Evolutionary conservation across 1,139 yeast species (phyloP), one percentile per base, ranked within the genome.

Genomic region (Geotrichum carabidarum): DNA sequence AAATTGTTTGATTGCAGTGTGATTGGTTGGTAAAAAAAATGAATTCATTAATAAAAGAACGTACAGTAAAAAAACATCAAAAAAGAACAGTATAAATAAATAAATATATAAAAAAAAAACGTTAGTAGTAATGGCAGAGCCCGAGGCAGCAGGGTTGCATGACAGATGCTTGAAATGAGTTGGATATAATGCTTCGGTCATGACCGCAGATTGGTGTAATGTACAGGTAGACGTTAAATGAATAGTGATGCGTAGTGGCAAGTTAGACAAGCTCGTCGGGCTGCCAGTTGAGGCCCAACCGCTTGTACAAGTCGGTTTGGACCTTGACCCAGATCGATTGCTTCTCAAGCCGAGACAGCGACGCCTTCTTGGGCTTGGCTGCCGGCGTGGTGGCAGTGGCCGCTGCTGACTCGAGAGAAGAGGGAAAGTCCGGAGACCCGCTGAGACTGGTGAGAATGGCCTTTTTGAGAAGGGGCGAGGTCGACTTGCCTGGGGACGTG

Each of bases 211-310:
- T n/a, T n/a, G n/a, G n/a, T n/a, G n/a, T n/a, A n/a, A n/a, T n/a
- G n/a, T n/a, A n/a, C n/a, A n/a, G n/a, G n/a, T n/a, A n/a, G n/a
- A n/a, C n/a, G n/a, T n/a, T n/a, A n/a, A n/a, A n/a, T n/a, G n/a
- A n/a, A n/a, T 32, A 11, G 35, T 8, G 35, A 32, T 8, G 35
- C 35, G 35, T 32, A n/a, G n/a, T n/a, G n/a, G 18, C 12, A 15
- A n/a, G 9, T 46, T 35, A 54, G 36, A 54, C 48, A 32, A 67
- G 57, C 57, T 65, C 71, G 61, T 80, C 84, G 0, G 84, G 82
- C 44, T 74, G 74, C 84, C 85, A 81, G 64, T 80, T 80, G 43
- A 81, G 67, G 0, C 82, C 83, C 49, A 83, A 63, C 51, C 82
- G 71, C 51, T 71, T 71, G 65, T 82, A 82, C 35, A 83, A 80